Conservation (phyloP, 2,329 filamentous ascomycete species). For the Exophiala spinifera region DNA sequence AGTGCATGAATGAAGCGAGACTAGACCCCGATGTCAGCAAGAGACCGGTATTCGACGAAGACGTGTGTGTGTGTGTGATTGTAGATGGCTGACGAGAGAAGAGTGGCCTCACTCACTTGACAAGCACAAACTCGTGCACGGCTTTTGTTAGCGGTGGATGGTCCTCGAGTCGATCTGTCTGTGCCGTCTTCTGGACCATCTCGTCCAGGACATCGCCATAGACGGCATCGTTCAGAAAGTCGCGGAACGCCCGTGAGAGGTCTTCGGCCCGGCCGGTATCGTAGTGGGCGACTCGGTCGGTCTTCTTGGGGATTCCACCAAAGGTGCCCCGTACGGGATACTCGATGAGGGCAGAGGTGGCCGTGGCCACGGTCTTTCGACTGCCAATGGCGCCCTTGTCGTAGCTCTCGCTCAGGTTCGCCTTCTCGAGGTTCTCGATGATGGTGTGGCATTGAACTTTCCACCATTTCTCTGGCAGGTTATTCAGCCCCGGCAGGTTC, state of each 20-base stretch:
- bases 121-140: slow-evolving; percentile 64
- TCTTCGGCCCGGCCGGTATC: slow-evolving; percentile 59
- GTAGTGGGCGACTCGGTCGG: slow-evolving; percentile 45
- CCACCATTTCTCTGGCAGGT: slow-evolving; percentile 65
- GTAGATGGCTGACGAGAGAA: slow-evolving; percentile 10
- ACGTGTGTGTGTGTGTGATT: background rate
- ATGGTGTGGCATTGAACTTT: slow-evolving; percentile 58
- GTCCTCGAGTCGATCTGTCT: slow-evolving; percentile 61
- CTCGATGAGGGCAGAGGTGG: slow-evolving; percentile 66
- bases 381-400: slow-evolving; percentile 73
- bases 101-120: slow-evolving; percentile 57
- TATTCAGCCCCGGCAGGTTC: slow-evolving; percentile 62
- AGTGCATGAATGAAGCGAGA: slow-evolving; percentile 70
- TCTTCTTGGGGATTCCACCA: slow-evolving; percentile 53
- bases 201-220: slow-evolving; percentile 67
- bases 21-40: slow-evolving; percentile 40
- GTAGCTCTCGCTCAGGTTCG: slow-evolving; percentile 74
- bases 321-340: slow-evolving; percentile 64
- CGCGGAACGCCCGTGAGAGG: slow-evolving; percentile 62
- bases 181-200: slow-evolving; percentile 59
- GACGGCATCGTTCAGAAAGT: slow-evolving; percentile 63
- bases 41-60: no score
- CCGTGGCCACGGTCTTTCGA: slow-evolving; percentile 71
- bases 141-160: slow-evolving; percentile 62
- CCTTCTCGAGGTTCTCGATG: slow-evolving; percentile 60